A percentile compares a stretch with the other conserved stretches of the same genome.
These are phyloP conservation scores for Ichthyophthirius multifiliis DNA, from an alignment of 169 alveolate genomes.

Conservation along the genomic window DNA sequence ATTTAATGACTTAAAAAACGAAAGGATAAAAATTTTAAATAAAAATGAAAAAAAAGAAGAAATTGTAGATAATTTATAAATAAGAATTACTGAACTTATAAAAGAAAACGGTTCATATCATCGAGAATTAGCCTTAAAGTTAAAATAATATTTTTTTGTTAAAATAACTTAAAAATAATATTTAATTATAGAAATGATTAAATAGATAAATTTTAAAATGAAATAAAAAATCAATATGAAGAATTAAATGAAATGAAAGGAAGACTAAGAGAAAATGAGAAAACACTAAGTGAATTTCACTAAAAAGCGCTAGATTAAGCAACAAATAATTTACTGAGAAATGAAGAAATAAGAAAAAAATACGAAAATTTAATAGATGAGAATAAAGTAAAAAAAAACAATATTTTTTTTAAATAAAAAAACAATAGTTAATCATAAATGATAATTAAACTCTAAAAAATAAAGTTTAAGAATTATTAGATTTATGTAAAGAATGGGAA, in stretches of 20 bases:
- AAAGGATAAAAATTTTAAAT: neutral
- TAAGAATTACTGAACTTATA: neutral
- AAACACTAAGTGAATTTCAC: slow-evolving; percentile 3
- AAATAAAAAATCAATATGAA: neutral
- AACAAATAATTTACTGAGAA: neutral
- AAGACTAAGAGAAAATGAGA: neutral
- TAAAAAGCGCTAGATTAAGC: neutral
- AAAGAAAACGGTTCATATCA: slow-evolving; percentile 8
- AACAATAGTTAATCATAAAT: neutral
- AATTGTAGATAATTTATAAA: neutral
- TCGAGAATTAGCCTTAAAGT: neutral
- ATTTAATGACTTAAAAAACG: slow-evolving; percentile 1
- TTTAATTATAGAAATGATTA: neutral
- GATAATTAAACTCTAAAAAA: neutral
- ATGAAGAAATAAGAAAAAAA: neutral
- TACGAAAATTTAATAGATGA: slow-evolving; percentile 1
- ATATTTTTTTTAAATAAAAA: neutral
- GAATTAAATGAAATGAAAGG: slow-evolving; percentile 3
- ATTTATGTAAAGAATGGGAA: slow-evolving; percentile 10
- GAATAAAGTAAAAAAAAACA: neutral
- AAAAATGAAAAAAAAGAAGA: slow-evolving; percentile 16
- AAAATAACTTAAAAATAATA: neutral
- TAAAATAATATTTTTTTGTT: neutral
- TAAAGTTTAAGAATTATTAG: slow-evolving; percentile 6
- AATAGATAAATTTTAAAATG: neutral